A percentile compares a stretch with the other conserved stretches of the same genome.
These are phyloP conservation scores for Chondrus crispus DNA, from an alignment of 23 red algal genomes.

Conservation along the genomic window DNA sequence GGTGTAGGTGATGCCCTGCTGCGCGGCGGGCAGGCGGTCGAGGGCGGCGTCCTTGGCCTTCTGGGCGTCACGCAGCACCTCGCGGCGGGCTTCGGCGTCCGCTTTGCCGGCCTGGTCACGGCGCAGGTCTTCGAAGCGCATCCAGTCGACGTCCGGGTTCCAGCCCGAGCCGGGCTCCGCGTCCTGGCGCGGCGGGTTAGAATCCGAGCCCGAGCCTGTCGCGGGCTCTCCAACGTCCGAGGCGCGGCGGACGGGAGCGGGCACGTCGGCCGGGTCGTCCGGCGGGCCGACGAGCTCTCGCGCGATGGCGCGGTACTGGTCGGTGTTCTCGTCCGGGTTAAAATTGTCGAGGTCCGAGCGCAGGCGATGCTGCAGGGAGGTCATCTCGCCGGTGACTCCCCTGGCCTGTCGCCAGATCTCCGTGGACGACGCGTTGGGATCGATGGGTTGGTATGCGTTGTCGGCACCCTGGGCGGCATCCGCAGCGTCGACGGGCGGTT, in stretches of 20 bases:
- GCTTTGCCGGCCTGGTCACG: constrained; percentile 2
- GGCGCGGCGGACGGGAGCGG: background rate
- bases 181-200: background rate
- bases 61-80: background rate
- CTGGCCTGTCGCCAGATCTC: constrained; percentile 58
- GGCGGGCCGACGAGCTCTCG: constrained; percentile 51
- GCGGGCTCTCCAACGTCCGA: background rate
- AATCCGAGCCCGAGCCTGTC: background rate
- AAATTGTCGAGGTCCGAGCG: constrained; percentile 29
- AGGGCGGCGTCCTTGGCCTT: background rate
- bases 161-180: background rate
- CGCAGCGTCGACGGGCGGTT: background rate
- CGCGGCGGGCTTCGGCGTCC: background rate
- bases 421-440: background rate
- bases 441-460: too few species aligned
- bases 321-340: constrained; percentile 22
- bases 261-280: constrained; percentile 6
- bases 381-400: constrained; percentile 50
- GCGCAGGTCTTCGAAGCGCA: constrained; percentile 41
- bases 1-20: constrained; percentile 4
- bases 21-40: background rate
- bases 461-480: too few species aligned
- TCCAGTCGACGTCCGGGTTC: constrained; percentile 68
- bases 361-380: constrained; percentile 39
- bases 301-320: constrained; percentile 60